Evolutionary conservation across 768 basidiomycete genomes (phyloP).

Genomic region (Auriscalpium microsporum): DNA sequence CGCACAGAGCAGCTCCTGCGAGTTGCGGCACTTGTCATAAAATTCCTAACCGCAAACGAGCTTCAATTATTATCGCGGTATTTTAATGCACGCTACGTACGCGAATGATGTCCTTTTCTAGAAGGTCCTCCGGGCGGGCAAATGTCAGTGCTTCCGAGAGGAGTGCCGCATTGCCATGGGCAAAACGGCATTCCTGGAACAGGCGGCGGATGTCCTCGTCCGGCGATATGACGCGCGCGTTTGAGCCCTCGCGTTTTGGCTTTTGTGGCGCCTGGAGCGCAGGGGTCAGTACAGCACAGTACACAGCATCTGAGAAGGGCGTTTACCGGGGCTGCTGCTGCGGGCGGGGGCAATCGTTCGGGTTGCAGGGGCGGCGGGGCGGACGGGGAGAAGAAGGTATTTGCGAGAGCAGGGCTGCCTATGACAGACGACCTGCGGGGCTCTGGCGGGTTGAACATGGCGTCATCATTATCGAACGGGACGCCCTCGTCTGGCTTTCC

Average conservation of each 20-base stretch:
- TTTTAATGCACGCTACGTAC: constrained; percentile 30
- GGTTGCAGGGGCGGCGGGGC: constrained; percentile 1
- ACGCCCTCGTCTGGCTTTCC: constrained; percentile 82
- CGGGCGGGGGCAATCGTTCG: neutral
- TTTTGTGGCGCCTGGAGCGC: constrained; percentile 5
- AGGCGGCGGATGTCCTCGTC: constrained; percentile 82
- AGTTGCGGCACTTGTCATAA: constrained; percentile 64
- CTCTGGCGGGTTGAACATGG: constrained; percentile 67
- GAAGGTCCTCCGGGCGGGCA: constrained; percentile 64
- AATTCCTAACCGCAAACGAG: constrained; percentile 58
- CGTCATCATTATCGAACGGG: constrained; percentile 70
- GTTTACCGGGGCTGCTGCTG: neutral
- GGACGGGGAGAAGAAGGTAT: neutral
- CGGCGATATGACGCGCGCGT: constrained; percentile 47
- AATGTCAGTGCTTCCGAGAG: constrained; percentile 63
- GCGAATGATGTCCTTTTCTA: constrained; percentile 52
- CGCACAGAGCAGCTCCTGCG: constrained; percentile 76
- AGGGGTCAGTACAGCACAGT: neutral
- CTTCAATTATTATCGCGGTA: neutral
- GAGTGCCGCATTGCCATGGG: constrained; percentile 69
- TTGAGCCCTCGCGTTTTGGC: constrained; percentile 19
- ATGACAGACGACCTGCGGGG: constrained; percentile 30
- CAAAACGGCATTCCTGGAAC: constrained; percentile 80
- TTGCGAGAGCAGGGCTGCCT: neutral
- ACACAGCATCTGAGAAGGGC: neutral